Evolutionary conservation across 768 basidiomycete genomes (phyloP), one percentile per base, ranked within the genome.

Genomic region (Pleurotus djamor): DNA sequence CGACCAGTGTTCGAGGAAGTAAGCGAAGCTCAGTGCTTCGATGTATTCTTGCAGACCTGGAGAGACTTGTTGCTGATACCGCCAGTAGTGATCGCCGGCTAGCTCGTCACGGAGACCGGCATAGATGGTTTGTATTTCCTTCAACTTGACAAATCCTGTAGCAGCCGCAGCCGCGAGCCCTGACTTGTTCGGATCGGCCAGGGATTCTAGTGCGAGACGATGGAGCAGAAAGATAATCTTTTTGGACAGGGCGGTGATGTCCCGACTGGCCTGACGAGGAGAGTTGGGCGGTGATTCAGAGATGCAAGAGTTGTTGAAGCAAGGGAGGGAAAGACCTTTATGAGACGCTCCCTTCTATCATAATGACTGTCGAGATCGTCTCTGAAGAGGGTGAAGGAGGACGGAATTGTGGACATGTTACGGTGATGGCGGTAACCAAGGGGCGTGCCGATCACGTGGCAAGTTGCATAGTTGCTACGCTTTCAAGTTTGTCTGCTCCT

Each of bases 1-100:
- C 2, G 80, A 71, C 35, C 82, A 79, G 63, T 87, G 76, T 59
- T 91, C 84, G 52, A 96, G 81, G 68, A 91, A 98, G 71, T 95
- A 84, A 0, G 91, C 82, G 69, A 98, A 95, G 66, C 92, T 89
- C 59, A 94, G 75, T 1, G 92, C 95, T 71, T 98, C 97, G 63
- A 98, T 92, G 73, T 94, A 98, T 74, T 98, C 97, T 71, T 98
- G 95, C 33, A 98, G 73, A 3, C 96, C 87, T 1, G 89, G 85
- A 5, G 90, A 91, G 58, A 92, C 75, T 62, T 88, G 83, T 36
- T 83, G 81, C 66, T 90, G 82, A 70, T 89, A 86, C 50, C 86
- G 80, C 91, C 93, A 94, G 71, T 88, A 94, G 38, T 75, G 79
- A 52, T 88, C 86, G 9, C 83, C 87, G 41, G 72, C 73, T 7